These are phyloP conservation scores for Oldenlandia corymbosa DNA, from an alignment of 257 asterid genomes.

Conservation along the genomic window DNA sequence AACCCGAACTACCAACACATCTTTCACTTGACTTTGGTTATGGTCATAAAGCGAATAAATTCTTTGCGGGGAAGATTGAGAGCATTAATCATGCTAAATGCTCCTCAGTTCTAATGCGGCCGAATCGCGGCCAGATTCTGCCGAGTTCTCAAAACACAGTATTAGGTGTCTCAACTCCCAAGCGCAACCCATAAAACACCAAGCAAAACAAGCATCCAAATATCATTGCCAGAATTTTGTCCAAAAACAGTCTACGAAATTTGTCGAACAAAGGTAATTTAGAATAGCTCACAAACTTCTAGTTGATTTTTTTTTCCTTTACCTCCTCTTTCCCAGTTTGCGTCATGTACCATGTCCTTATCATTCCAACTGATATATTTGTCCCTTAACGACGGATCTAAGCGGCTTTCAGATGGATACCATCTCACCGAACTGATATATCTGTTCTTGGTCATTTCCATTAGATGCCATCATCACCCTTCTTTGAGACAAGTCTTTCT, in stretches of 20 bases:
- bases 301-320: conserved; percentile 61
- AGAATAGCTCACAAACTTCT: conserved; percentile 75
- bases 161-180: too few relatives aligned
- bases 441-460: conserved; percentile 66
- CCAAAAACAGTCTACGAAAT: conserved; percentile 47
- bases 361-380: conserved; percentile 46
- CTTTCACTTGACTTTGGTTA: too few relatives aligned
- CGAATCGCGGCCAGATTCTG: too few relatives aligned
- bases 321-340: conserved; percentile 65
- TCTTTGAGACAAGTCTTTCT: conserved; percentile 93
- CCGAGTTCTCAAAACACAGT: too few relatives aligned
- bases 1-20: too few relatives aligned
- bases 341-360: conserved; percentile 56
- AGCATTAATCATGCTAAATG: too few relatives aligned
- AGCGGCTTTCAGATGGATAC: conserved; percentile 77
- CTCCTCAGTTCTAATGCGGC: too few relatives aligned
- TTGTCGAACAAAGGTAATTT: conserved; percentile 59
- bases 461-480: conserved; percentile 86
- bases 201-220: too few relatives aligned
- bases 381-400: conserved; percentile 76
- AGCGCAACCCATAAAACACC: too few relatives aligned
- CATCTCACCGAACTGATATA: conserved; percentile 44
- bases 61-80: too few relatives aligned
- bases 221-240: conserved; percentile 27
- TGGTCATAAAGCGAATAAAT: too few relatives aligned